A percentile compares a stretch with the other conserved stretches of the same genome.
Evolutionary conservation across 148 eudicot genomes (phyloP).

Genomic region (Silene conica): DNA sequence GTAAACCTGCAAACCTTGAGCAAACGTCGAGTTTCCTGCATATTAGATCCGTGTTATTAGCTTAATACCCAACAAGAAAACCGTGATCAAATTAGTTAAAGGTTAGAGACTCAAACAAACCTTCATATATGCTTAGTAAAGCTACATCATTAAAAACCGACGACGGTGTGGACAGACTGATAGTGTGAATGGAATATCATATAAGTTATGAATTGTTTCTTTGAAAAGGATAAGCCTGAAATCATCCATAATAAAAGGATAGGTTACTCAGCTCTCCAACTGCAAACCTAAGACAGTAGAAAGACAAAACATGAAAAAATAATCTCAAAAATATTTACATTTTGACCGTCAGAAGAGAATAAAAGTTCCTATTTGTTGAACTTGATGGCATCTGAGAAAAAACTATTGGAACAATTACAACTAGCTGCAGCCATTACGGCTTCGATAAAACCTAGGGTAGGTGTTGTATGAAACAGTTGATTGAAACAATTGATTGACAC

Average conservation of each 20-base stretch:
- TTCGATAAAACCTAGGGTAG: too few species aligned
- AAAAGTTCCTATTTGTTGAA: too few species aligned
- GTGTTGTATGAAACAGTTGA: too few species aligned
- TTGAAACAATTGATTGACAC: too few species aligned
- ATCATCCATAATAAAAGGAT: not conserved
- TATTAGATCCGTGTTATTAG: not conserved
- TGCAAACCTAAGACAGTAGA: not conserved
- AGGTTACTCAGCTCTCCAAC: not conserved
- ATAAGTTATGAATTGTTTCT: slow-evolving; percentile 62
- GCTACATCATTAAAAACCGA: slow-evolving; percentile 53
- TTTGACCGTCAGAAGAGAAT: too few species aligned
- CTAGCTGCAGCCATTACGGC: too few species aligned
- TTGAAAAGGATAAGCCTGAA: slow-evolving; percentile 62
- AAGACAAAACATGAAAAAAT: not conserved
- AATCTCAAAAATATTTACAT: not conserved
- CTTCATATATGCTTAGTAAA: slow-evolving; percentile 48
- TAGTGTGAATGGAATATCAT: slow-evolving; percentile 49
- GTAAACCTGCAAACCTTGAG: slow-evolving; percentile 51
- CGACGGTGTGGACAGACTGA: slow-evolving; percentile 64
- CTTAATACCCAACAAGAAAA: not conserved
- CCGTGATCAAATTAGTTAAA: not conserved
- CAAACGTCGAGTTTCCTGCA: slow-evolving; percentile 54
- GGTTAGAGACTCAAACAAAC: slow-evolving; percentile 29
- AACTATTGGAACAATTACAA: too few species aligned
- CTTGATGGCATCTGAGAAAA: too few species aligned